Evolutionary conservation across 2,329 filamentous ascomycete genomes (phyloP).

Genomic region (Metarhizium robertsii): DNA sequence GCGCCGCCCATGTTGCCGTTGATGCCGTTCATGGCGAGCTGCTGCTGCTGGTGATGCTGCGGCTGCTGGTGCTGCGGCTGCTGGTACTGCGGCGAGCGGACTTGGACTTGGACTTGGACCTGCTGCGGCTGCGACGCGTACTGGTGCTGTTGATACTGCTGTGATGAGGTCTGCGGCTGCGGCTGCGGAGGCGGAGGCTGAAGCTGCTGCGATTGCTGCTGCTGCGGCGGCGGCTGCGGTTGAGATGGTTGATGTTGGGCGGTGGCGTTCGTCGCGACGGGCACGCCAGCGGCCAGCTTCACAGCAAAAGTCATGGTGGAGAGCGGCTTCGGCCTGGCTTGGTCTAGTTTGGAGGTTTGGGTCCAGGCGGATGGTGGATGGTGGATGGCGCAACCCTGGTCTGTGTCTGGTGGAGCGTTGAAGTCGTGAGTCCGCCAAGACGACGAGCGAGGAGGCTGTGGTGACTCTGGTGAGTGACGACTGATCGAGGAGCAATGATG

Average conservation of each 20-base stretch:
- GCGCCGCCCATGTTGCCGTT: constrained; percentile 32
- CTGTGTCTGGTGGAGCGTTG: too few relatives aligned
- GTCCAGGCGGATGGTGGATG: neutral
- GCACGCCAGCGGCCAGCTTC: neutral
- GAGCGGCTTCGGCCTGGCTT: constrained; percentile 2
- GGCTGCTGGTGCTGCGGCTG: constrained; percentile 8
- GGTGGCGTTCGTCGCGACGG: constrained; percentile 1
- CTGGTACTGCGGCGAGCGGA: constrained; percentile 3
- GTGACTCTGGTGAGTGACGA: too few relatives aligned
- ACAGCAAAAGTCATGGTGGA: constrained; percentile 7
- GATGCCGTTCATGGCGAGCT: constrained; percentile 36
- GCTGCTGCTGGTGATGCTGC: constrained; percentile 12
- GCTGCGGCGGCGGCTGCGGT: constrained; percentile 9
- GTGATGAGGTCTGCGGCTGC: constrained; percentile 7
- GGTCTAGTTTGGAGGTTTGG: neutral
- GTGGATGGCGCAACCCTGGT: too few relatives aligned
- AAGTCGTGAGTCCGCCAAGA: too few relatives aligned
- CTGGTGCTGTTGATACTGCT: constrained; percentile 12
- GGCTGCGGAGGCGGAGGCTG: constrained; percentile 11
- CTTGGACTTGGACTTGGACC: neutral
- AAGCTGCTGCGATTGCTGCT: constrained; percentile 9
- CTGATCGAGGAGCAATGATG: too few relatives aligned
- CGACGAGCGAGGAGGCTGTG: too few relatives aligned
- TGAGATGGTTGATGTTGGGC: constrained; percentile 8
- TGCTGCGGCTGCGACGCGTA: constrained; percentile 5